Evolutionary conservation across 2,329 filamentous ascomycete genomes (phyloP), one percentile per base, ranked within the genome.

Genomic region (Phialophora tarda): DNA sequence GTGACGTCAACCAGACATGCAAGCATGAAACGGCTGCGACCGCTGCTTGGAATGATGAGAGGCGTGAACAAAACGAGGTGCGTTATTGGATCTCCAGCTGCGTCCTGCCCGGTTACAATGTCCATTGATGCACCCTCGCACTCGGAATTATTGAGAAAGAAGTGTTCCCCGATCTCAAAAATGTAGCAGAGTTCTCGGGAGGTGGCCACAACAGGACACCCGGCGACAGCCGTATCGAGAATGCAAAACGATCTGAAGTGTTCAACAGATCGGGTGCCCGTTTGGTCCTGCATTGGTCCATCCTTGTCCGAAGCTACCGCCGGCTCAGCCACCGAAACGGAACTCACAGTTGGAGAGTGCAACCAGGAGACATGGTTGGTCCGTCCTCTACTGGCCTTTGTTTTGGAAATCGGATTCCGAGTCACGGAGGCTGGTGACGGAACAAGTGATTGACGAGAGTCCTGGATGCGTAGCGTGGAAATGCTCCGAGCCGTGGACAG

Each of bases 181-280:
- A 70, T 69, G 47, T 68, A 70, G 57, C 73, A 67, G 24, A 75
- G 62, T 59, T 72, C 65, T 24, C 71, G 66, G 6, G 73, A 74
- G 11, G 71, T 71, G 8, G 70, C 72, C 10, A 69, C 64, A 10
- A 73, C 71, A n/a, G 72, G 71, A 26, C 67, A 71, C 3, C 70
- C 69, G 32, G 68, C 62, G 17, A 67, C 24, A 11, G 62, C 70
- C 11, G 71, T 69, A 48, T 72, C 69, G 7, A 75, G 63, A 38
- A 76, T 69, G 51, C 73, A 74, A 60, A 75, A 75, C 8, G 67
- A 72, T 53, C 64, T 71, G 64, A 76, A 75, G 59, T 76, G 72
- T 21, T 73, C 71, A 3, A 76, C 71, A 21, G 64, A 54, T 24
- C 38, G 56, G 24, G 50, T 30, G 12, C 41, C 59, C 24, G 44